These are phyloP conservation scores for Aspergillus haitiensis DNA, from an alignment of 495 filamentous ascomycete species.

Conservation along the genomic window DNA sequence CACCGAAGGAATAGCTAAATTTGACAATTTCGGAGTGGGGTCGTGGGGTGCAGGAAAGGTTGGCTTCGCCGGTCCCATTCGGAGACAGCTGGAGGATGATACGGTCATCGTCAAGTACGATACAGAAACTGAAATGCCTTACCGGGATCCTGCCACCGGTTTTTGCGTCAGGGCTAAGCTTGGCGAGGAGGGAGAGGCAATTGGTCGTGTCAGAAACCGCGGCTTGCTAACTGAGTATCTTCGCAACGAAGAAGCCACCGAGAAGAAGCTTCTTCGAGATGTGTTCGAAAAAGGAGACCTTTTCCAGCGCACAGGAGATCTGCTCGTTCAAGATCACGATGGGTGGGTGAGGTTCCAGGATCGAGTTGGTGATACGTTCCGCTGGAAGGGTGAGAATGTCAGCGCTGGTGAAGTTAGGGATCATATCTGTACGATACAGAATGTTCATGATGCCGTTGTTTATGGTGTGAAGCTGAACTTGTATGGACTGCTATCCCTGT, in stretches of 20 bases:
- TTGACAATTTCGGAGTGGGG: constrained; percentile 74
- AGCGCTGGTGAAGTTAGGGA: constrained; percentile 68
- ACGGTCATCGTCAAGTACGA: constrained; percentile 69
- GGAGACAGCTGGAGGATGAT: constrained; percentile 54
- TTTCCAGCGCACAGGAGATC: constrained; percentile 83
- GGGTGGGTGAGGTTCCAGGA: constrained; percentile 80
- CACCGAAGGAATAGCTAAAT: constrained; percentile 73
- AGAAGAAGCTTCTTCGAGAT: constrained; percentile 73
- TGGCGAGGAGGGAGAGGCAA: constrained; percentile 76
- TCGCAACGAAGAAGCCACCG: constrained; percentile 69
- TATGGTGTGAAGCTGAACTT: constrained; percentile 49
- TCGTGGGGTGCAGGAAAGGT: constrained; percentile 76
- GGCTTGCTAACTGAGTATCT: constrained; percentile 79
- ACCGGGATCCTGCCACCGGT: constrained; percentile 67
- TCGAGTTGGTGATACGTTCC: constrained; percentile 90
- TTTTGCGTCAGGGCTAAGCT: constrained; percentile 61
- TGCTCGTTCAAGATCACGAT: constrained; percentile 68
- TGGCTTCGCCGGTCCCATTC: constrained; percentile 69
- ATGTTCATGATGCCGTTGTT: constrained; percentile 51
- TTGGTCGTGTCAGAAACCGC: constrained; percentile 64
- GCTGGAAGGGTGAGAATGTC: constrained; percentile 95
- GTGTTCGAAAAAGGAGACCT: constrained; percentile 80
- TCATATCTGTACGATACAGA: constrained; percentile 47
- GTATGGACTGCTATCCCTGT: constrained; percentile 25
- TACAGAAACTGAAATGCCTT: constrained; percentile 65